phyloP scores from a whole-genome alignment of 192 early-diverging fungal species.

The Coemansia sp. region DNA sequence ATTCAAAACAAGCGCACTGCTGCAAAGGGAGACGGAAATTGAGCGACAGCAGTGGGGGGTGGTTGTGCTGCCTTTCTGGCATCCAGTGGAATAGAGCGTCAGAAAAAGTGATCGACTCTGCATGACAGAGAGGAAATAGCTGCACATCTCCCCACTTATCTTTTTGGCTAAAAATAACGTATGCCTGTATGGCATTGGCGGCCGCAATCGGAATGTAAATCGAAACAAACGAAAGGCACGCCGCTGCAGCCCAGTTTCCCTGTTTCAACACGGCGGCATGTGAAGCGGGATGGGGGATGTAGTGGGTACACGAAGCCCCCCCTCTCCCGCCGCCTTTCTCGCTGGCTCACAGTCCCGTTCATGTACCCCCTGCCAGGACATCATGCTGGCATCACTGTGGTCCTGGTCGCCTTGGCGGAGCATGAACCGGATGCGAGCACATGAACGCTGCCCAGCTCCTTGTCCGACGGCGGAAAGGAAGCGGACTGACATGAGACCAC shows the following conservation, averaged over 20 bases:
- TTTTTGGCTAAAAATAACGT: slow-evolving; percentile 23
- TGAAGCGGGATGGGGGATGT: slow-evolving; percentile 2
- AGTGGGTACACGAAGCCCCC: neutral
- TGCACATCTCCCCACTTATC: slow-evolving; percentile 7
- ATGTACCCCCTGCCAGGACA: neutral
- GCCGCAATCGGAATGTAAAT: neutral
- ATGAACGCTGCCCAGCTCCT: neutral
- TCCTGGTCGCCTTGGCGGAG: neutral
- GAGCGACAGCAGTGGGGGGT: neutral
- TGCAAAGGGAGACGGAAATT: slow-evolving; percentile 15
- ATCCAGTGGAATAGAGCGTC: slow-evolving; percentile 19
- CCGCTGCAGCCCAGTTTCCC: neutral
- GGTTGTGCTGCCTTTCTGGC: slow-evolving; percentile 6
- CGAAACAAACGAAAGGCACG: slow-evolving; percentile 2
- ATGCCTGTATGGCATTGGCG: neutral
- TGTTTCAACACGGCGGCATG: slow-evolving; percentile 8
- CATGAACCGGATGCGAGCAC: neutral
- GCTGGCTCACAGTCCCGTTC: neutral
- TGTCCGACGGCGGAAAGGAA: neutral
- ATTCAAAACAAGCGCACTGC: slow-evolving; percentile 21
- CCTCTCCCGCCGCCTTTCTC: neutral
- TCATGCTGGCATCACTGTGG: neutral
- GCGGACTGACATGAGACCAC: neutral
- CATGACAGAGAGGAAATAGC: slow-evolving; percentile 13
- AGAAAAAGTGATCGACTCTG: slow-evolving; percentile 33